A percentile compares a stretch with the other conserved stretches of the same genome.
Evolutionary conservation across 768 basidiomycete species (phyloP).

Genomic region (Lenzites betulinus): DNA sequence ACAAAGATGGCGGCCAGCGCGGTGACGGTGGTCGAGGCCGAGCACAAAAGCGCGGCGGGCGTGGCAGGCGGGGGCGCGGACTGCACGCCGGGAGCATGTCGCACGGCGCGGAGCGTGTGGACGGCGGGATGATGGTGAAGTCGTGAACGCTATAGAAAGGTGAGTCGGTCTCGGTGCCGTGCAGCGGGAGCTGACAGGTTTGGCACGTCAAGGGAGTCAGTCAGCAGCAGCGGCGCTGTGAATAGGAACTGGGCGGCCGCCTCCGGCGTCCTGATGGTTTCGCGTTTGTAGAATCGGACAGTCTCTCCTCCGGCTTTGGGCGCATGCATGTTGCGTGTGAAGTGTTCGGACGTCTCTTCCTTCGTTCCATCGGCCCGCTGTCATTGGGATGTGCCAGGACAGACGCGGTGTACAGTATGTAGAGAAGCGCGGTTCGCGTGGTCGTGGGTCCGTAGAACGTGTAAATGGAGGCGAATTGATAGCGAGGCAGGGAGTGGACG

Average conservation of each 20-base stretch:
- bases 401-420: not conserved
- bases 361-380: slow-evolving; percentile 4
- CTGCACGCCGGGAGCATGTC: not conserved
- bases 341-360: not conserved
- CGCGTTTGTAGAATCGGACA: slow-evolving; percentile 5
- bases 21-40: slow-evolving; percentile 14
- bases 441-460: slow-evolving; percentile 12
- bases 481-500: no score
- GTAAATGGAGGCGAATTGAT: no score
- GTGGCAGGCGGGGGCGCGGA: slow-evolving; percentile 12
- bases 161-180: not conserved
- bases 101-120: slow-evolving; percentile 24
- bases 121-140: slow-evolving; percentile 33
- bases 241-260: not conserved
- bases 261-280: not conserved
- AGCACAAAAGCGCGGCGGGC: slow-evolving; percentile 21
- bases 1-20: slow-evolving; percentile 11
- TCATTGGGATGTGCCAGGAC: slow-evolving; percentile 8
- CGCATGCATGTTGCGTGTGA: slow-evolving; percentile 1
- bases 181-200: not conserved
- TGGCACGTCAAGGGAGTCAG: no score
- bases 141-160: slow-evolving; percentile 20
- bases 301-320: slow-evolving; percentile 5
- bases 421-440: slow-evolving; percentile 6
- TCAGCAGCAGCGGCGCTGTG: slow-evolving; percentile 2